Conservation (phyloP, 176 grass and related monocot species). For the Panicum miliaceum region DNA sequence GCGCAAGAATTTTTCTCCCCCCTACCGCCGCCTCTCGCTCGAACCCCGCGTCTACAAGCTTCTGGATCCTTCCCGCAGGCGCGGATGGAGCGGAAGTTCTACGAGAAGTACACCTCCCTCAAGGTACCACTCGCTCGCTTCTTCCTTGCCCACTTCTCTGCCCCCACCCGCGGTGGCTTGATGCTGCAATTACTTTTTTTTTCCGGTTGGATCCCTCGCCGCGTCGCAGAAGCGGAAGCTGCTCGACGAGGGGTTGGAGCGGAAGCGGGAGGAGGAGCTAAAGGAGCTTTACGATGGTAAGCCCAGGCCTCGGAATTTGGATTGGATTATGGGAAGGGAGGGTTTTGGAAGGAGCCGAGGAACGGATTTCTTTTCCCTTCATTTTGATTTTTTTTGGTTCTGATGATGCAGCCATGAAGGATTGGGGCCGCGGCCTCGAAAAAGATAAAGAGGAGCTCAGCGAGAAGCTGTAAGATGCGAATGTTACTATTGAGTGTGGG, state of each 20-base stretch:
- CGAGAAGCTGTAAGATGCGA: slow-evolving; percentile 54
- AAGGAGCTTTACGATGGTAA: slow-evolving; percentile 53
- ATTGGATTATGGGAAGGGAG: neutral
- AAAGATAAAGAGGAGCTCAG: slow-evolving; percentile 52
- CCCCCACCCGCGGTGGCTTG: neutral
- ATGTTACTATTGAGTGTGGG: neutral
- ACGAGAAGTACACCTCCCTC: slow-evolving; percentile 48
- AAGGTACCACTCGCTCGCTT: slow-evolving; percentile 40
- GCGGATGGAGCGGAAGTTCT: slow-evolving; percentile 53
- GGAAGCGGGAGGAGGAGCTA: slow-evolving; percentile 14
- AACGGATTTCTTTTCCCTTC: neutral
- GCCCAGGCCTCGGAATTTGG: neutral
- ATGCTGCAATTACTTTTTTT: neutral
- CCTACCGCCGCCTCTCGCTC: neutral
- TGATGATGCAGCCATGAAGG: slow-evolving; percentile 42
- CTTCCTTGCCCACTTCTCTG: neutral
- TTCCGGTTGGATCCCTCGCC: neutral
- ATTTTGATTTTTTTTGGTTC: neutral
- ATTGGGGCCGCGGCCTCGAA: slow-evolving; percentile 38
- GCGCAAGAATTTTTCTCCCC: too few relatives aligned
- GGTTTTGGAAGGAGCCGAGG: neutral
- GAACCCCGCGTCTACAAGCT: slow-evolving; percentile 12
- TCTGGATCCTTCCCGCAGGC: neutral
- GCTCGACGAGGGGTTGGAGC: slow-evolving; percentile 38
- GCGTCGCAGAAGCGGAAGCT: slow-evolving; percentile 60